phyloP scores from a whole-genome alignment of 2,329 filamentous ascomycete genomes.

The Alternaria sp. region DNA sequence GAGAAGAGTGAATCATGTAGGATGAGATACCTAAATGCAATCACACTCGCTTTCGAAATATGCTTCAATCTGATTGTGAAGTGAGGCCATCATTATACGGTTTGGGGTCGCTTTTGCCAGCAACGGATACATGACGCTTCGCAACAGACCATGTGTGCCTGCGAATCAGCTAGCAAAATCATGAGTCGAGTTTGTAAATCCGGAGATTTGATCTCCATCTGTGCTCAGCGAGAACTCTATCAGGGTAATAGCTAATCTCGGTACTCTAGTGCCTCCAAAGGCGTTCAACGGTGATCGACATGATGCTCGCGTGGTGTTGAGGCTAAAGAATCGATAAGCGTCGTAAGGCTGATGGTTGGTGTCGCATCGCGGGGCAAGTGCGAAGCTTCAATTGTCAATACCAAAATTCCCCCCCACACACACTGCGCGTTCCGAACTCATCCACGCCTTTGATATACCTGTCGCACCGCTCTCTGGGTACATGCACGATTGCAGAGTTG shows the following conservation, averaged over 20 bases:
- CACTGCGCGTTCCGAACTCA: not conserved
- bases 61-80: not conserved
- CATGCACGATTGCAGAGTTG: not conserved
- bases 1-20: conserved; percentile 37
- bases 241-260: conserved; percentile 2
- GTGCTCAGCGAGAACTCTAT: conserved; percentile 3
- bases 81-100: not conserved
- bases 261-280: not conserved
- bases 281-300: conserved; percentile 23
- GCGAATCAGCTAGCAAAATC: not conserved
- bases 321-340: conserved; percentile 26
- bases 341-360: conserved; percentile 16
- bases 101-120: not conserved
- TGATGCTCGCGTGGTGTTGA: conserved; percentile 21
- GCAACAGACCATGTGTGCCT: not conserved
- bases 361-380: conserved; percentile 21
- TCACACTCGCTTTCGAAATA: conserved; percentile 43
- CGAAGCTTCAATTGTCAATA: conserved; percentile 8
- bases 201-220: conserved; percentile 7
- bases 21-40: conserved; percentile 48
- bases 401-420: not conserved
- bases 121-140: not conserved
- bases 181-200: conserved; percentile 3
- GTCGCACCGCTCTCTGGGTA: not conserved
- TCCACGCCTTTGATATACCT: not conserved